A percentile compares a stretch with the other conserved stretches of the same genome.
phyloP scores from a whole-genome alignment of 2,329 filamentous ascomycete genomes.

The Aspergillus fijiensis region DNA sequence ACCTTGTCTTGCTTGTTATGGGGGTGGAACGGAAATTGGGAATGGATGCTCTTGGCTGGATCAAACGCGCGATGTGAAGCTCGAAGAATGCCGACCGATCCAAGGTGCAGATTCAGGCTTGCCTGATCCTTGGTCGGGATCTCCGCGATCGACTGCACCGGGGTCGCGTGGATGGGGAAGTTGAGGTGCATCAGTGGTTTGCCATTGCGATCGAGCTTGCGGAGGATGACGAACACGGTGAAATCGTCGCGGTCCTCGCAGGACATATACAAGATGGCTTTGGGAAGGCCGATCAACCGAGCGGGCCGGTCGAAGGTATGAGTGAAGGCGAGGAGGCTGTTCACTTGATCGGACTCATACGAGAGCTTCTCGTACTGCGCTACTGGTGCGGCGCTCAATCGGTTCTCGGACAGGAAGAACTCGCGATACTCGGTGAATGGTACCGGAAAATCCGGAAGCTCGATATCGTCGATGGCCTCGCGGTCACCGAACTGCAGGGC shows the following conservation, averaged over 20 bases:
- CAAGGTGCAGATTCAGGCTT: conserved; percentile 6
- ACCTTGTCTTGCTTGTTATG: conserved; percentile 4
- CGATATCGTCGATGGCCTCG: conserved; percentile 31
- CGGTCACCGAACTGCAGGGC: conserved; percentile 39
- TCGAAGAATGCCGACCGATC: conserved; percentile 1
- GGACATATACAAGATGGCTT: conserved; percentile 48
- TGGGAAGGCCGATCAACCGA: conserved; percentile 45
- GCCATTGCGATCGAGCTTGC: conserved; percentile 45
- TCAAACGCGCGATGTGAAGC: conserved; percentile 5
- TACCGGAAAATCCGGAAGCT: conserved; percentile 36
- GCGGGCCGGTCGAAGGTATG: conserved; percentile 40
- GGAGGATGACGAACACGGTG: conserved; percentile 44
- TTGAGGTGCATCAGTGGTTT: conserved; percentile 41
- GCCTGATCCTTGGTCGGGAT: conserved; percentile 3
- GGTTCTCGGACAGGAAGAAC: conserved; percentile 30
- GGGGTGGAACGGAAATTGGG: conserved; percentile 7
- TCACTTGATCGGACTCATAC: conserved; percentile 34
- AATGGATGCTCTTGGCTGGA: neutral
- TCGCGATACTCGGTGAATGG: conserved; percentile 35
- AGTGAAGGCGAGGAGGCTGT: conserved; percentile 30
- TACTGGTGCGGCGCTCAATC: conserved; percentile 7
- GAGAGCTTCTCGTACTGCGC: conserved; percentile 17
- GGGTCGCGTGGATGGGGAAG: conserved; percentile 1
- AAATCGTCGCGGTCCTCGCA: conserved; percentile 45
- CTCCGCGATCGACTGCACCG: neutral